Base-by-base conservation (phyloP, 164 flowering plant species). In the Piper longum region DNA sequence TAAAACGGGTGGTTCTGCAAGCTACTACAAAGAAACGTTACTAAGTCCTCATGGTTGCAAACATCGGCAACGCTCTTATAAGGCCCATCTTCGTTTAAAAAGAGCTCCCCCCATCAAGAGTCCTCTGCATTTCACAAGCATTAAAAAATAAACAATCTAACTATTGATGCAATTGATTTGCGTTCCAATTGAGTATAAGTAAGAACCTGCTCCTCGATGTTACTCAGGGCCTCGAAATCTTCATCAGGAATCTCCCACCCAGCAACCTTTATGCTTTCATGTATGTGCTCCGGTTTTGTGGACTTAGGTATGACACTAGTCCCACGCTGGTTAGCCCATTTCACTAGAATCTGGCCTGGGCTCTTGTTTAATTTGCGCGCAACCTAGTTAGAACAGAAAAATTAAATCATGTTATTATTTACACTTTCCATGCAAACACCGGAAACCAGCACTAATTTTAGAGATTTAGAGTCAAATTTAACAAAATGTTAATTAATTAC, bases 41-140 rank as follows among this genome's bases (percentile, higher is more conserved):
- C 3, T 26, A 62, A 77, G 66, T 76, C 83, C 61, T 82, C 86
- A 60, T 75, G 64, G 64, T 85, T 85, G 87, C 87, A 81, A 6
- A 85, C 9, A 59, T 81, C 82, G 4, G 77, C 80, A n/a, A 64
- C 80, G 61, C 82, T 77, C 60, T 59, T 80, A 64, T 36, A 70
- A 64, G 2, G 85, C 80, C 16, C 85, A 82, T 54, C 43, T 74
- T 76, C 78, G 76, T 80, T 82, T 62, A 78, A 82, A 62, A 81
- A 76, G 43, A 77, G 58, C 0, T 74, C 78, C 79, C 84, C 19
- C 85, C 89, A 43, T 74, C 73, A 58, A 85, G 43, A 4, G 77
- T 83, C 57, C 85, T 75, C 66, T 65, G 77, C 84, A 81, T 81
- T 72, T 66, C 18, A 18, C 13, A 44, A 55, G 0, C 44, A 39